These are phyloP conservation scores for Hypsizygus ulmarius DNA, from an alignment of 1,284 basidiomycete species.

Conservation along the genomic window DNA sequence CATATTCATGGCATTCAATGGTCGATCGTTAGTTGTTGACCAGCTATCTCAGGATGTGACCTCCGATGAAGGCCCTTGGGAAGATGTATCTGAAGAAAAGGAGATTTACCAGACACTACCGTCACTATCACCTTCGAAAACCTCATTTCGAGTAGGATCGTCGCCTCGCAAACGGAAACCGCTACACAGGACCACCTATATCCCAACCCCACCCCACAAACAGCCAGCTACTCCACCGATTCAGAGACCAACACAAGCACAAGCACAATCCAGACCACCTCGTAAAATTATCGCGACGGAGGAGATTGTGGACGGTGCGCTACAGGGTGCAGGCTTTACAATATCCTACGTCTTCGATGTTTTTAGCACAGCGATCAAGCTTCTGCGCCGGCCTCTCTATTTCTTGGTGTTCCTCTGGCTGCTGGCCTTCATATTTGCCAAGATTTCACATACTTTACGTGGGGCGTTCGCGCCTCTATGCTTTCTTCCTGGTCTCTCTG, in stretches of 20 bases:
- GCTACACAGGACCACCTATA: conserved; percentile 12
- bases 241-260: conserved; percentile 1
- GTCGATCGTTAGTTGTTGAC: too few relatives aligned
- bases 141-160: conserved; percentile 18
- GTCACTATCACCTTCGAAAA: conserved; percentile 8
- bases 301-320: conserved; percentile 24
- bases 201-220: conserved; percentile 15
- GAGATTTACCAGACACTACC: conserved; percentile 11
- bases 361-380: conserved; percentile 40
- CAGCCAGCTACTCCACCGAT: conserved; percentile 9
- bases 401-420: conserved; percentile 52
- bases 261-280: conserved; percentile 4
- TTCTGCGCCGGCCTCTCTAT: conserved; percentile 55
- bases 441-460: conserved; percentile 41
- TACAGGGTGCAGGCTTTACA: conserved; percentile 30
- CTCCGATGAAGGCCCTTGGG: conserved; percentile 14
- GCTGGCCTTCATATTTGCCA: conserved; percentile 40
- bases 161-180: conserved; percentile 20
- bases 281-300: conserved; percentile 15
- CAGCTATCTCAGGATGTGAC: too few relatives aligned
- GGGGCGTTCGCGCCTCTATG: conserved; percentile 56
- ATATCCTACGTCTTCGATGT: conserved; percentile 46
- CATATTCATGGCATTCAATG: too few relatives aligned
- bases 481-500: conserved; percentile 55
- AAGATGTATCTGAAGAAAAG: conserved; percentile 19